Evolutionary conservation across 495 filamentous ascomycete genomes (phyloP).

Genomic region (Podospora didyma): DNA sequence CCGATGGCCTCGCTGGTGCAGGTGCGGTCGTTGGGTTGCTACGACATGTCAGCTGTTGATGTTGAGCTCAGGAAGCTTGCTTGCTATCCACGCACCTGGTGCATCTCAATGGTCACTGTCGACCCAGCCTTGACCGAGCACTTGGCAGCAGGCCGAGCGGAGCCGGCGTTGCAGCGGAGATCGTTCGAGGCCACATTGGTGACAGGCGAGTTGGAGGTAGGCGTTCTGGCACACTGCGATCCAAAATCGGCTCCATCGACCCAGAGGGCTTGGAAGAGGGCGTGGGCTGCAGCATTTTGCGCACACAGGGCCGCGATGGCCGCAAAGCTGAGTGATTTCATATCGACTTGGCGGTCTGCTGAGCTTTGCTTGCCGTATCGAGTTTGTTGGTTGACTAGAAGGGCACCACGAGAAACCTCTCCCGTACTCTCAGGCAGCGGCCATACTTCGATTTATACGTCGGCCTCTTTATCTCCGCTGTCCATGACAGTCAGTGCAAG

Average conservation of each 20-base stretch:
- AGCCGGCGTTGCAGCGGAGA: conserved; percentile 39
- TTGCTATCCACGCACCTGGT: conserved; percentile 41
- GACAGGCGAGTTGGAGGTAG: conserved; percentile 44
- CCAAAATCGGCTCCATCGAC: conserved; percentile 45
- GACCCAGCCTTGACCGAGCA: conserved; percentile 45
- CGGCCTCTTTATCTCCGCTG: no score
- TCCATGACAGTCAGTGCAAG: no score
- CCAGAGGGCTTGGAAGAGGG: conserved; percentile 52
- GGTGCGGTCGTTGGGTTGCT: conserved; percentile 41
- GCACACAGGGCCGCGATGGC: conserved; percentile 28
- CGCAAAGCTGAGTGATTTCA: conserved; percentile 38
- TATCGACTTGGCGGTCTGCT: no score
- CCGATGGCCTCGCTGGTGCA: conserved; percentile 46
- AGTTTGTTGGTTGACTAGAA: no score
- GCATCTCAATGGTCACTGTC: conserved; percentile 51
- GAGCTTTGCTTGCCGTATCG: no score
- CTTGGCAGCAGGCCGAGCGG: conserved; percentile 31
- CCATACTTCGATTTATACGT: no score
- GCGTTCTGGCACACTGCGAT: conserved; percentile 36
- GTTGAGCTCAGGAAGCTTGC: conserved; percentile 9
- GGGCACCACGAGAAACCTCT: no score
- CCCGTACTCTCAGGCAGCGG: no score
- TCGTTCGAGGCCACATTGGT: conserved; percentile 35
- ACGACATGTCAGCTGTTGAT: not conserved
- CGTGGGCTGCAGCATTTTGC: conserved; percentile 39